Evolutionary conservation across 2,329 filamentous ascomycete genomes (phyloP).

Genomic region (Coniochaeta pulveracea): DNA sequence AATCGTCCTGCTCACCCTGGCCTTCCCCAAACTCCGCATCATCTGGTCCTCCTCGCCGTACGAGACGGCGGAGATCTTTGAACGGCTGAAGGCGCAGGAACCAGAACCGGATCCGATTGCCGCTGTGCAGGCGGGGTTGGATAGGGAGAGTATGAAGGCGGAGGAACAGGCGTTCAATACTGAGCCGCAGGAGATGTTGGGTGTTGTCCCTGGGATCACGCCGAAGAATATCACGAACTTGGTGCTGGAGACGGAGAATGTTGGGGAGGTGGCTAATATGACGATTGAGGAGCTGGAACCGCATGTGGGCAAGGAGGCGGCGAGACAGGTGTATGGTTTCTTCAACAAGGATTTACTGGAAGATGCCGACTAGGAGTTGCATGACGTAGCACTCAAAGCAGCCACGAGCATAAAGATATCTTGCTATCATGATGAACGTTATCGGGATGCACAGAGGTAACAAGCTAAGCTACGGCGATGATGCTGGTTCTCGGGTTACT

Average conservation of each 20-base stretch:
- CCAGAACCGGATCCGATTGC: conserved; percentile 82
- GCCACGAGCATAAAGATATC: too few species aligned
- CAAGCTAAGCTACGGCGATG: too few species aligned
- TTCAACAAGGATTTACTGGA: conserved; percentile 58
- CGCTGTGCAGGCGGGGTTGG: conserved; percentile 74
- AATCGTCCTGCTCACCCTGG: conserved; percentile 81
- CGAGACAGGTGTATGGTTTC: conserved; percentile 66
- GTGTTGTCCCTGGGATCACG: conserved; percentile 73
- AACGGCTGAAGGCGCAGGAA: conserved; percentile 80
- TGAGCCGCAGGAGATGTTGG: conserved; percentile 83
- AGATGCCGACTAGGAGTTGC: conserved; percentile 28
- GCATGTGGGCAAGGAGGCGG: conserved; percentile 68
- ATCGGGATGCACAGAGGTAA: too few species aligned
- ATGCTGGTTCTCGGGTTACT: too few species aligned
- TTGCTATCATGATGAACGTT: too few species aligned
- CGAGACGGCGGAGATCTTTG: conserved; percentile 95
- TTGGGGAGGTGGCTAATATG: conserved; percentile 81
- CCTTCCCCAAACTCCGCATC: conserved; percentile 80
- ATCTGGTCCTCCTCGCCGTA: conserved; percentile 92
- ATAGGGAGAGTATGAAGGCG: conserved; percentile 39
- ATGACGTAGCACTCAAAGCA: too few species aligned
- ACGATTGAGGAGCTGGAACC: conserved; percentile 58
- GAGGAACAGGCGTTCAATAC: conserved; percentile 68
- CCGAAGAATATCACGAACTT: conserved; percentile 66
- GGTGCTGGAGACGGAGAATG: conserved; percentile 60